A percentile compares a stretch with the other conserved stretches of the same genome.
These are phyloP conservation scores for Emergomyces orientalis DNA, from an alignment of 2,329 filamentous ascomycete species.

Conservation along the genomic window DNA sequence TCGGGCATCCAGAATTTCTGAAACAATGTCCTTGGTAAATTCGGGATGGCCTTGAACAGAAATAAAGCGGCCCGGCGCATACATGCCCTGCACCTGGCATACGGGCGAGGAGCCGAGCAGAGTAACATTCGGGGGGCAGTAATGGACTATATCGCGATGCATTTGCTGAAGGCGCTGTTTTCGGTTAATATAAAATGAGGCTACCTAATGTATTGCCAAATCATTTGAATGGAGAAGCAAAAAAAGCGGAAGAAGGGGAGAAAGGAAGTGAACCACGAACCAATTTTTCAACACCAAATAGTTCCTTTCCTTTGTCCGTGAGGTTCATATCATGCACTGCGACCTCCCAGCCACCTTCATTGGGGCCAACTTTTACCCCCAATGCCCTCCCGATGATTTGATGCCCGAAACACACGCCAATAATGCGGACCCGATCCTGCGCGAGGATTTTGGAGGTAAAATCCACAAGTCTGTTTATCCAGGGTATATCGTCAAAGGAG, in stretches of 20 bases:
- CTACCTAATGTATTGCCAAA: not conserved
- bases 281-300: constrained; percentile 59
- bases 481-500: constrained; percentile 62
- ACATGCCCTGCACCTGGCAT: constrained; percentile 74
- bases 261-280: constrained; percentile 30
- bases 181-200: not conserved
- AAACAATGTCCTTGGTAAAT: constrained; percentile 63
- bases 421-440: constrained; percentile 55
- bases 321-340: constrained; percentile 61
- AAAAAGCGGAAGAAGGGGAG: not conserved
- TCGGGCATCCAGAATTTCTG: constrained; percentile 56
- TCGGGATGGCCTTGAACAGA: constrained; percentile 83
- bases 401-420: constrained; percentile 81
- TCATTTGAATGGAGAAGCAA: not conserved
- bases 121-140: constrained; percentile 53
- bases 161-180: constrained; percentile 61
- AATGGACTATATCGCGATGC: constrained; percentile 68
- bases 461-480: constrained; percentile 66
- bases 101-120: constrained; percentile 54
- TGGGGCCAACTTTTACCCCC: constrained; percentile 57
- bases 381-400: constrained; percentile 71
- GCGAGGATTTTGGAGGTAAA: constrained; percentile 56
- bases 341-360: constrained; percentile 69
- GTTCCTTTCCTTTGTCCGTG: constrained; percentile 57
- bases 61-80: constrained; percentile 56